phyloP scores from a whole-genome alignment of 2,329 filamentous ascomycete genomes.

The Beauveria pseudobassiana region DNA sequence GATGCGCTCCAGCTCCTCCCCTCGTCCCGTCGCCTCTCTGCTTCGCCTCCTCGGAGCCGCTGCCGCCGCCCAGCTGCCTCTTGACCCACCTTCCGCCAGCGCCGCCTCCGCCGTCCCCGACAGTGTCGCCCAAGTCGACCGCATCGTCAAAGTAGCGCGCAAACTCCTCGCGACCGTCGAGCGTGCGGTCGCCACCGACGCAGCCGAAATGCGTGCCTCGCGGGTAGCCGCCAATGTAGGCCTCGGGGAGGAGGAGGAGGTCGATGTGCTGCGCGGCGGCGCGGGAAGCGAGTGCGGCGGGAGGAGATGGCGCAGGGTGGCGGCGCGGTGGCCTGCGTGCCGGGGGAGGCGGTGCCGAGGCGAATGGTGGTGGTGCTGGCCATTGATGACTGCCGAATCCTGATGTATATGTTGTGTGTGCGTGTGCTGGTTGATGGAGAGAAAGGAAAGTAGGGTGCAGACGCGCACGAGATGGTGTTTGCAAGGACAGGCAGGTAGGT shows the following conservation, averaged over 20 bases:
- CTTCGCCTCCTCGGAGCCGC: slow-evolving; percentile 24
- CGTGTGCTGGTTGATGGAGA: not conserved
- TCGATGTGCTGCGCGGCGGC: slow-evolving; percentile 53
- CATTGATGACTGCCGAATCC: not conserved
- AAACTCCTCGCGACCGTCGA: slow-evolving; percentile 72
- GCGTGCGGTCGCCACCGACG: slow-evolving; percentile 60
- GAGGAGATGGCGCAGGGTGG: slow-evolving; percentile 64
- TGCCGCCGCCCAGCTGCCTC: slow-evolving; percentile 37
- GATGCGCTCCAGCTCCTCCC: slow-evolving; percentile 71
- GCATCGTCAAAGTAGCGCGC: slow-evolving; percentile 70
- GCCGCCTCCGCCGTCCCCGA: slow-evolving; percentile 49
- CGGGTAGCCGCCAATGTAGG: slow-evolving; percentile 86
- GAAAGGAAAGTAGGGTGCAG: not conserved
- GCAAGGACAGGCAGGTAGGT: too few relatives aligned
- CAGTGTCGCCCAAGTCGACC: slow-evolving; percentile 77
- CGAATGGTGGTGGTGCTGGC: slow-evolving; percentile 33
- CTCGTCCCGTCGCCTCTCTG: slow-evolving; percentile 55
- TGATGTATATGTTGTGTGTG: not conserved
- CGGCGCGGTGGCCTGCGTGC: slow-evolving; percentile 40
- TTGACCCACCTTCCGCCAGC: slow-evolving; percentile 67
- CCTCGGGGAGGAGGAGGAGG: slow-evolving; percentile 83
- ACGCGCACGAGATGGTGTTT: not conserved
- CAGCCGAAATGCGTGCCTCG: slow-evolving; percentile 73
- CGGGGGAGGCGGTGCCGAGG: slow-evolving; percentile 49
- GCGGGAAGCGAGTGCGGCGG: slow-evolving; percentile 49